Evolutionary conservation across 2,329 filamentous ascomycete species (phyloP).

Genomic region (Fonsecaea monophora): DNA sequence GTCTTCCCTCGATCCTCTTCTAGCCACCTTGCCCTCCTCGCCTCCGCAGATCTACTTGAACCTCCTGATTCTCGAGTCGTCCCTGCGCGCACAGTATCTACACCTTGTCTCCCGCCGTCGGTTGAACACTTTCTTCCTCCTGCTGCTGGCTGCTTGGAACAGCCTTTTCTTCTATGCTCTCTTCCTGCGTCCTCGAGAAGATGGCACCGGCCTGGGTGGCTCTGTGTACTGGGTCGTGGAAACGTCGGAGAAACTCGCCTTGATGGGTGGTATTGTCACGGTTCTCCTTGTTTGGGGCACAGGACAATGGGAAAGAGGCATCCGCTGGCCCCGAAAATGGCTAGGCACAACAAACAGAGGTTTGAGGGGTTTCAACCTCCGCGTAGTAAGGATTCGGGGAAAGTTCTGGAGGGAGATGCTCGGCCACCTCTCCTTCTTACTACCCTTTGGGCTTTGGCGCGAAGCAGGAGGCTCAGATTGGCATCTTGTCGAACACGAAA

Average conservation of each 20-base stretch:
- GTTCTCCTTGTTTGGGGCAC: slow-evolving; percentile 89
- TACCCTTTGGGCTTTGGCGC: slow-evolving; percentile 72
- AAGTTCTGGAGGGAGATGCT: slow-evolving; percentile 80
- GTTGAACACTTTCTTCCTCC: slow-evolving; percentile 91
- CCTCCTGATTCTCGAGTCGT: slow-evolving; percentile 93
- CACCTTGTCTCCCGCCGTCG: slow-evolving; percentile 84
- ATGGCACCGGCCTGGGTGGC: slow-evolving; percentile 81
- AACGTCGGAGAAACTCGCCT: slow-evolving; percentile 84
- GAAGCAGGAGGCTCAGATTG: slow-evolving; percentile 64
- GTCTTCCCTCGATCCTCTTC: slow-evolving; percentile 62
- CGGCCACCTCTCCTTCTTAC: slow-evolving; percentile 75
- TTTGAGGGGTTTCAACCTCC: slow-evolving; percentile 90
- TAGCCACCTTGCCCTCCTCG: slow-evolving; percentile 82
- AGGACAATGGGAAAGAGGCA: slow-evolving; percentile 93
- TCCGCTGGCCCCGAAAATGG: slow-evolving; percentile 93
- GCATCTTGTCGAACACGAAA: slow-evolving; percentile 72
- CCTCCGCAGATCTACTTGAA: slow-evolving; percentile 98
- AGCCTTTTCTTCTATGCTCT: slow-evolving; percentile 85
- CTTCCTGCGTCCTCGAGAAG: slow-evolving; percentile 94
- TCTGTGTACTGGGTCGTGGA: slow-evolving; percentile 97
- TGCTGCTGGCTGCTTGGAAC: slow-evolving; percentile 80
- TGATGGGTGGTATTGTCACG: slow-evolving; percentile 89
- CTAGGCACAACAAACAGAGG: slow-evolving; percentile 88
- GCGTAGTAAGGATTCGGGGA: slow-evolving; percentile 86
- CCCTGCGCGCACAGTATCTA: slow-evolving; percentile 89